Evolutionary conservation across 176 grass and related monocot genomes (phyloP).

Genomic region (Cenchrus purpureus): DNA sequence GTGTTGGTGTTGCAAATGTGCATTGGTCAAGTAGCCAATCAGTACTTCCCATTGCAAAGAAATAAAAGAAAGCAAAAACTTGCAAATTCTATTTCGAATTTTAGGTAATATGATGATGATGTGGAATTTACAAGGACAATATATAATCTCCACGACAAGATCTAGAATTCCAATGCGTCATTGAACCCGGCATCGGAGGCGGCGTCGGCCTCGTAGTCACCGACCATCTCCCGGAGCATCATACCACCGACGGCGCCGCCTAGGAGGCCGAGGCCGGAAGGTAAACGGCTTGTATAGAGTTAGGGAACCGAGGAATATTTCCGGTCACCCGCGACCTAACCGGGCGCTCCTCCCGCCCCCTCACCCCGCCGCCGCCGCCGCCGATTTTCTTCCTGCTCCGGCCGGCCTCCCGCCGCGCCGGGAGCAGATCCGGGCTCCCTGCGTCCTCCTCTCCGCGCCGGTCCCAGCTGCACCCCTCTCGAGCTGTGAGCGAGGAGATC

Average conservation of each 20-base stretch:
- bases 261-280: constrained; percentile 33
- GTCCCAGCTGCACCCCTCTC: too few species aligned
- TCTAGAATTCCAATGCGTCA: constrained; percentile 36
- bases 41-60: background rate
- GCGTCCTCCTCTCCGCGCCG: too few species aligned
- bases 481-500: too few species aligned
- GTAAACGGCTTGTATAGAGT: too few species aligned
- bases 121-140: constrained; percentile 27
- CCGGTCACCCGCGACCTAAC: too few species aligned
- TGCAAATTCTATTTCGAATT: background rate
- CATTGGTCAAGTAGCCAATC: too few species aligned
- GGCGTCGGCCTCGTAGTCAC: constrained; percentile 19
- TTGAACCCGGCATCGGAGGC: constrained; percentile 42
- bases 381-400: too few species aligned
- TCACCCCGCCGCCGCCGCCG: too few species aligned
- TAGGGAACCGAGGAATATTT: too few species aligned
- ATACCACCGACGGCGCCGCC: constrained; percentile 46
- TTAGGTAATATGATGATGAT: background rate
- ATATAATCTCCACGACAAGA: background rate
- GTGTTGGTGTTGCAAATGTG: background rate
- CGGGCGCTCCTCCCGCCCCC: too few species aligned
- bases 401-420: too few species aligned
- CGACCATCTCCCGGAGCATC: constrained; percentile 41
- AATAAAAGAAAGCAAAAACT: background rate
- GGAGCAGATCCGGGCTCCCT: too few species aligned